Evolutionary conservation across 768 basidiomycete genomes (phyloP).

Genomic region (Strobilomyces dryophilus): DNA sequence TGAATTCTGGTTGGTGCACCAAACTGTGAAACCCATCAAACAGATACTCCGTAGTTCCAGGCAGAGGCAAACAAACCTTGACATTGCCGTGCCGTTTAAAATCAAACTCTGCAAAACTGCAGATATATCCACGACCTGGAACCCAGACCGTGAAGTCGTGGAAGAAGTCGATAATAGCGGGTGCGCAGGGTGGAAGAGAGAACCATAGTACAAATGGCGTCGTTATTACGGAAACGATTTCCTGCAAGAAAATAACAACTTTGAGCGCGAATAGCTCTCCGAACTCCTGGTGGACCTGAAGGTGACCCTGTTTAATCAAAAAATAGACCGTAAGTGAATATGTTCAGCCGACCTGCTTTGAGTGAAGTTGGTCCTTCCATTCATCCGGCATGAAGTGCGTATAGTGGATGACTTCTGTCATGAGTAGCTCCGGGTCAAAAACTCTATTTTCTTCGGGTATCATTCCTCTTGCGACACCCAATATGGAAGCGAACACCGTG

Average conservation of each 20-base stretch:
- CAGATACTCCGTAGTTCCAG: background rate
- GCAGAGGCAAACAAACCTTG: conserved; percentile 48
- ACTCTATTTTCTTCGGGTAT: conserved; percentile 91
- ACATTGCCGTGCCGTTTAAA: conserved; percentile 93
- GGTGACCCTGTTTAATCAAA: conserved; percentile 1
- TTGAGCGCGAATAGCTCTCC: conserved; percentile 94
- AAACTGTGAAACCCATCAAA: conserved; percentile 45
- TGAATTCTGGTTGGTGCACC: conserved; percentile 71
- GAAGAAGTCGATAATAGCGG: conserved; percentile 95
- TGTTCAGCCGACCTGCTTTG: conserved; percentile 59
- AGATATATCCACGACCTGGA: conserved; percentile 94
- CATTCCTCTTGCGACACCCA: conserved; percentile 92
- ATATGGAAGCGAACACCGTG: conserved; percentile 78
- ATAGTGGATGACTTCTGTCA: conserved; percentile 88
- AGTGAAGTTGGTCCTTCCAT: conserved; percentile 88
- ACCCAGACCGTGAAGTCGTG: conserved; percentile 97
- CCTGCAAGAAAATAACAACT: conserved; percentile 79
- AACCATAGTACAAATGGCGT: conserved; percentile 95
- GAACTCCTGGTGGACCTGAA: conserved; percentile 85
- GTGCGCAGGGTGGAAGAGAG: conserved; percentile 85
- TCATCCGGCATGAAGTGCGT: conserved; percentile 96
- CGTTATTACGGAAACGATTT: conserved; percentile 84
- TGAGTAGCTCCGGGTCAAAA: conserved; percentile 89
- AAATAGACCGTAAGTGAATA: background rate
- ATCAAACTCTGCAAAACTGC: conserved; percentile 98